Evolutionary conservation across 1,139 yeast genomes (phyloP), one percentile per base, ranked within the genome.

Genomic region (Kodamaea alishanica): DNA sequence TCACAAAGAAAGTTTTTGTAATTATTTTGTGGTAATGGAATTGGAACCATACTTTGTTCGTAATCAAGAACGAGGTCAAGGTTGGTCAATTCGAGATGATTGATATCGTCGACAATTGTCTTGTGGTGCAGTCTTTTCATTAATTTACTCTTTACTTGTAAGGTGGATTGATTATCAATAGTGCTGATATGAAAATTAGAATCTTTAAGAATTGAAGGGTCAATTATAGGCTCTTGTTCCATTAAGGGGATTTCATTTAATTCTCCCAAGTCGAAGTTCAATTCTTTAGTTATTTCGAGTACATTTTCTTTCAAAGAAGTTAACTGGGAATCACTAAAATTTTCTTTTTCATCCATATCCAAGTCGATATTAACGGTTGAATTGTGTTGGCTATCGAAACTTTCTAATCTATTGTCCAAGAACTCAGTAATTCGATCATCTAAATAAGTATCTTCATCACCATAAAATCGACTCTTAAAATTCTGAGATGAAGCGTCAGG

Each of bases 121-220:
- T 12, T 15, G 9, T 32, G 26, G 5, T 24, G 30, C 4, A 24
- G 26, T 11, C 28, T 25, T 11, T 28, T 37, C 9, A 6, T 6
- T 20, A 6, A 6, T 11, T 26, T 12, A 8, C 27, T 8, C 9
- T 25, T 28, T 25, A 9, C 24, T 23, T 22, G 26, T 23, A 23
- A 35, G 32, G 29, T 35, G 11, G n/a, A 33, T 12, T 30, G 39
- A 8, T 42, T 31, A 8, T 41, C 48, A n/a, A 35, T 39, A 2
- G 50, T 46, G 2, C 51, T 43, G 26, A 48, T 23, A 25, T 44
- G 49, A 30, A 49, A 49, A 25, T 44, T 39, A 6, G 48, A 41
- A 27, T 50, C 52, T 26, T 39, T 40, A 8, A 44, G 40, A 8
- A 46, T 38, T 15, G 20, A 15, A 4, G 20, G 20, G n/a, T 15